Percentiles rank a stretch among this genome's conserved stretches.
Conservation (phyloP, 768 basidiomycete genomes). For the Mycena kentingensis region DNA sequence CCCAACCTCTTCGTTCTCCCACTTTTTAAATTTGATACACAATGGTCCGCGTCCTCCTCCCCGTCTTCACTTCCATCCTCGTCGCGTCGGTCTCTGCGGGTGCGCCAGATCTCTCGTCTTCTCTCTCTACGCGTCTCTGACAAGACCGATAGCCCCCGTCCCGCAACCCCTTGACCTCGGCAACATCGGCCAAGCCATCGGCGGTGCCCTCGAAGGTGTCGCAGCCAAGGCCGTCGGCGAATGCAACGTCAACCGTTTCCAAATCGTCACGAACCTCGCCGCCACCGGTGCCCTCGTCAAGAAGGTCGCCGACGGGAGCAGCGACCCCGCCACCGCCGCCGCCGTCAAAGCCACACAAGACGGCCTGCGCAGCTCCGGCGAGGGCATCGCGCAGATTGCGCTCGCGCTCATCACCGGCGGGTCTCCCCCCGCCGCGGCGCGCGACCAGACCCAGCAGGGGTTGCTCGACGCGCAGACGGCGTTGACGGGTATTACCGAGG, state of each 20-base stretch:
- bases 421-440: slow-evolving; percentile 24
- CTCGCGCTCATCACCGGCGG: slow-evolving; percentile 25
- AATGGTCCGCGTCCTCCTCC: slow-evolving; percentile 28
- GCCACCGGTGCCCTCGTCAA: slow-evolving; percentile 25
- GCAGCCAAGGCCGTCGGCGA: background rate
- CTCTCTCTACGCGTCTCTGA: slow-evolving; percentile 1
- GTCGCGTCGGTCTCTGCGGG: slow-evolving; percentile 15
- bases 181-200: no score
- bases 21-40: background rate
- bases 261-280: slow-evolving; percentile 28
- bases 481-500: slow-evolving; percentile 14
- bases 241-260: slow-evolving; percentile 30
- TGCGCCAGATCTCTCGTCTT: background rate
- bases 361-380: slow-evolving; percentile 21
- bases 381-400: slow-evolving; percentile 26
- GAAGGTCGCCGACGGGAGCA: background rate
- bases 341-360: slow-evolving; percentile 18
- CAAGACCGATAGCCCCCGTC: background rate
- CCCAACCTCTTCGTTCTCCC: background rate
- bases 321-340: slow-evolving; percentile 19
- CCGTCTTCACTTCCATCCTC: slow-evolving; percentile 17
- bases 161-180: slow-evolving; percentile 15
- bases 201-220: no score
- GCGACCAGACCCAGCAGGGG: slow-evolving; percentile 20
- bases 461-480: slow-evolving; percentile 23